A percentile compares a stretch with the other conserved stretches of the same genome.
phyloP scores from a whole-genome alignment of 2,329 filamentous ascomycete species.

The Moelleriella libera region DNA sequence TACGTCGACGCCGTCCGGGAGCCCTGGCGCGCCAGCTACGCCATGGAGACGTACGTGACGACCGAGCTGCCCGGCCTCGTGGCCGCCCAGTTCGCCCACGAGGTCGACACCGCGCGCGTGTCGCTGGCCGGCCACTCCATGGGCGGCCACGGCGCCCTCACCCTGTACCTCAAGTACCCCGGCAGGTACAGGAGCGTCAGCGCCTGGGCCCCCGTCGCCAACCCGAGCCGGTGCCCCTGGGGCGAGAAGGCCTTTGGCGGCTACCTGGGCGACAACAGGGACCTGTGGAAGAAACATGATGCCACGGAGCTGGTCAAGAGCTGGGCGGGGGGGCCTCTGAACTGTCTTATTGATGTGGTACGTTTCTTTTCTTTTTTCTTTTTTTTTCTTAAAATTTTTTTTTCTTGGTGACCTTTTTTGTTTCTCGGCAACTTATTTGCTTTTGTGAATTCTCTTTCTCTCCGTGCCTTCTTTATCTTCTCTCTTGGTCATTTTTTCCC shows the following conservation, averaged over 20 bases:
- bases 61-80: conserved; percentile 69
- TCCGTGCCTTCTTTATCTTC: no score
- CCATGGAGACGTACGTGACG: conserved; percentile 92
- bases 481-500: no score
- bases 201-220: conserved; percentile 81
- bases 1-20: conserved; percentile 74
- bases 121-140: conserved; percentile 91
- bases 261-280: conserved; percentile 67
- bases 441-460: no score
- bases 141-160: conserved; percentile 92
- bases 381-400: neutral
- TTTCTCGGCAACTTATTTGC: no score
- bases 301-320: conserved; percentile 71
- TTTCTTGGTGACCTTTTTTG: no score
- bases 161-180: conserved; percentile 82
- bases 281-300: conserved; percentile 79
- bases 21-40: conserved; percentile 68
- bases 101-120: conserved; percentile 55
- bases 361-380: conserved; percentile 12
- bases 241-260: conserved; percentile 89
- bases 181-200: conserved; percentile 79
- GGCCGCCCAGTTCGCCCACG: conserved; percentile 50
- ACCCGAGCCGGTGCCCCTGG: conserved; percentile 80
- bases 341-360: conserved; percentile 78
- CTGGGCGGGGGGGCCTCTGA: conserved; percentile 55